phyloP scores from a whole-genome alignment of 805 yeast genomes.

The Blastobotrys robertii region DNA sequence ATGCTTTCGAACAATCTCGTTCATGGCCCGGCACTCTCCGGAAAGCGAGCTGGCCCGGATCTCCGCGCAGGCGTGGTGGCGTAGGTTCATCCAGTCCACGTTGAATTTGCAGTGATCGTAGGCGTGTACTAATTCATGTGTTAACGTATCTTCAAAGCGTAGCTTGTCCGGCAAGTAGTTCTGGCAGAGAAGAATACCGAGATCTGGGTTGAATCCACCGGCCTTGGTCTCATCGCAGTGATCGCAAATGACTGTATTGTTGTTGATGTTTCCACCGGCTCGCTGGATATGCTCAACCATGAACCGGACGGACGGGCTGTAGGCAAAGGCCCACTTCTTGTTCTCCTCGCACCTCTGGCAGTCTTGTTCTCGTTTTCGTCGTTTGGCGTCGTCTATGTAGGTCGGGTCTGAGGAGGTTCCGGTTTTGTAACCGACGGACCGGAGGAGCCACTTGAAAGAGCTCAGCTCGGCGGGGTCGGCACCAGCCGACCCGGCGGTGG shows the following conservation, averaged over 20 bases:
- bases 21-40: conserved; percentile 90
- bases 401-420: conserved; percentile 28
- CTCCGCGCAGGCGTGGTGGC: conserved; percentile 95
- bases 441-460: conserved; percentile 77
- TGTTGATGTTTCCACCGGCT: conserved; percentile 43
- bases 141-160: conserved; percentile 81
- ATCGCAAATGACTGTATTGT: conserved; percentile 60
- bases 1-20: conserved; percentile 58
- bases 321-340: conserved; percentile 68
- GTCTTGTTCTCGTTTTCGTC: conserved; percentile 37
- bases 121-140: conserved; percentile 91
- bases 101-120: conserved; percentile 84
- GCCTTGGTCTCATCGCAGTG: conserved; percentile 73
- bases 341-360: conserved; percentile 66
- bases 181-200: conserved; percentile 80
- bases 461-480: not conserved
- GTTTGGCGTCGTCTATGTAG: conserved; percentile 47
- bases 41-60: conserved; percentile 86
- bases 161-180: conserved; percentile 64
- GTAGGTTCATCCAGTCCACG: conserved; percentile 74
- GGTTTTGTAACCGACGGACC: conserved; percentile 59
- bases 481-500: too few relatives aligned
- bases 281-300: conserved; percentile 77
- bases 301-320: conserved; percentile 70
- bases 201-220: conserved; percentile 90